phyloP scores from a whole-genome alignment of 805 yeast genomes.

The Ogataea philodendri region DNA sequence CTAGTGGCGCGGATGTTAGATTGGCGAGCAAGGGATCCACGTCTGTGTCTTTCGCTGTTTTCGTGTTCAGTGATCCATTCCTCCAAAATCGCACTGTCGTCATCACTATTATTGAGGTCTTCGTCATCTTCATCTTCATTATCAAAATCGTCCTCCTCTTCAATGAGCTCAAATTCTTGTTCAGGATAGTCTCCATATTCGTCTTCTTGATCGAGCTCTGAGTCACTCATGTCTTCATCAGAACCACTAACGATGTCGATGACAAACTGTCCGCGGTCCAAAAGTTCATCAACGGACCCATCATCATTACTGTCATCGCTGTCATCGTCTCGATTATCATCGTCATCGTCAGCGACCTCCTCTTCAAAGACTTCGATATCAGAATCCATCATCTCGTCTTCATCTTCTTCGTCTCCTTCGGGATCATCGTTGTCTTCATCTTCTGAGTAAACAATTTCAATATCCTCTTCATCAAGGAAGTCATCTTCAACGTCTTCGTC shows the following conservation, averaged over 20 bases:
- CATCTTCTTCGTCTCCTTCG: slow-evolving; percentile 37
- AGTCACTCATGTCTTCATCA: slow-evolving; percentile 24
- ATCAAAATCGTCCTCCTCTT: slow-evolving; percentile 17
- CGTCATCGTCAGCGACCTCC: slow-evolving; percentile 23
- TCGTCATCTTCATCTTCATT: slow-evolving; percentile 25
- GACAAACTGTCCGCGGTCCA: slow-evolving; percentile 28
- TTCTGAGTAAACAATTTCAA: slow-evolving; percentile 31
- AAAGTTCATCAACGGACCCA: slow-evolving; percentile 25
- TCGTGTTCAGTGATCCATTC: slow-evolving; percentile 35
- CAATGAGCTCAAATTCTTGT: slow-evolving; percentile 19
- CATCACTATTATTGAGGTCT: slow-evolving; percentile 24
- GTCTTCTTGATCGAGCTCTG: slow-evolving; percentile 25
- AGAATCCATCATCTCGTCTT: slow-evolving; percentile 19
- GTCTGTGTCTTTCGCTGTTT: slow-evolving; percentile 23
- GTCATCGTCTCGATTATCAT: slow-evolving; percentile 26
- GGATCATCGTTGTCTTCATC: slow-evolving; percentile 23
- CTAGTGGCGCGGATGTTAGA: slow-evolving; percentile 8
- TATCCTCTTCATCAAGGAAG: slow-evolving; percentile 33
- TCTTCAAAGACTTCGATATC: slow-evolving; percentile 9
- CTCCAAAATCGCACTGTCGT: slow-evolving; percentile 32
- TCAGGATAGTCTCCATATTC: slow-evolving; percentile 23
- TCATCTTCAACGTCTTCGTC: slow-evolving; percentile 33
- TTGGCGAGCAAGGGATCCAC: slow-evolving; percentile 6
- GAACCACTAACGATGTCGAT: slow-evolving; percentile 32
- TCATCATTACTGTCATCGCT: slow-evolving; percentile 19